Evolutionary conservation across 495 filamentous ascomycete species (phyloP).

Genomic region (Sphaerosporella brunnea): DNA sequence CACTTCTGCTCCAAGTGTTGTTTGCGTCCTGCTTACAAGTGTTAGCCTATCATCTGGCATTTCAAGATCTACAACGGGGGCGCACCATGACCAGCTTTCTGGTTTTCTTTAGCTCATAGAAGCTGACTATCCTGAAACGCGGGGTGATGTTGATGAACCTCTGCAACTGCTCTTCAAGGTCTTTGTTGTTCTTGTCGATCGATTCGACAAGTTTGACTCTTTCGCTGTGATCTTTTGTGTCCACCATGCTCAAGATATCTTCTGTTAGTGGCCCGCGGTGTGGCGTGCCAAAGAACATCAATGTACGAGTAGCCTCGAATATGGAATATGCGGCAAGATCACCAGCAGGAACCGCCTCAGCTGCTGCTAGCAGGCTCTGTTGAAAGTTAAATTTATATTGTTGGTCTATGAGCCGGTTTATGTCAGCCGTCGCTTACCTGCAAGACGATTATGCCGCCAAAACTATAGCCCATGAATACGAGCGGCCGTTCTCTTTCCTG

Average conservation of each 20-base stretch:
- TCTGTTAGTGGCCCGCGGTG: background rate
- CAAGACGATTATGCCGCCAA: constrained; percentile 8
- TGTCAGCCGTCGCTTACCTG: constrained; percentile 7
- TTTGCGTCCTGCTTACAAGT: background rate
- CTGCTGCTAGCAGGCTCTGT: background rate
- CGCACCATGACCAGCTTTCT: background rate
- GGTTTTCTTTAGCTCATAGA: constrained; percentile 2
- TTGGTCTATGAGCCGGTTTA: background rate
- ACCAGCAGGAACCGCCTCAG: background rate
- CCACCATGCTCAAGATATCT: constrained; percentile 10
- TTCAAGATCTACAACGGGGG: background rate
- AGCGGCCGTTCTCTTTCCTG: background rate
- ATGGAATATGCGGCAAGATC: background rate
- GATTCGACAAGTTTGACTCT: background rate
- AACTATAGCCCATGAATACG: background rate
- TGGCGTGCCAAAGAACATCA: constrained; percentile 7
- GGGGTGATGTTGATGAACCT: background rate
- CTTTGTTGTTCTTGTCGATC: background rate
- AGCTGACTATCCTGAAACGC: constrained; percentile 2
- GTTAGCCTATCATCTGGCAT: background rate
- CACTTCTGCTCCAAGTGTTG: background rate
- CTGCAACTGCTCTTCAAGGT: background rate
- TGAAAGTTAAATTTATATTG: background rate
- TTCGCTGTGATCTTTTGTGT: background rate
- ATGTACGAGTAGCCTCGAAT: background rate